Conservation (phyloP, 495 filamentous ascomycete species). For the Cenococcum geophilum region DNA sequence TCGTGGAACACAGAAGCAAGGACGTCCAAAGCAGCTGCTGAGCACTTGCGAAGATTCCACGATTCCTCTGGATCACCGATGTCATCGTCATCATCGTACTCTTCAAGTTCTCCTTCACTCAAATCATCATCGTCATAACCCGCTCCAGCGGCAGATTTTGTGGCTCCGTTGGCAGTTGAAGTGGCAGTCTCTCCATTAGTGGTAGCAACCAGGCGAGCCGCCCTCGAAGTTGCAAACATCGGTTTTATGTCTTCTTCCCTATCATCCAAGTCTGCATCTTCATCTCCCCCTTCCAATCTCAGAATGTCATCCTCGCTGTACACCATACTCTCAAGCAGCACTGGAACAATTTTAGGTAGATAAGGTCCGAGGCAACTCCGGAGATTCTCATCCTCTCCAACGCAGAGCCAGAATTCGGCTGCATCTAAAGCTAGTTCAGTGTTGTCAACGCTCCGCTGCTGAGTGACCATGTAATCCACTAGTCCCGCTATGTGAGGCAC, state of each 20-base stretch:
- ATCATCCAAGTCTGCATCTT: constrained; percentile 84
- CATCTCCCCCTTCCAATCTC: constrained; percentile 74
- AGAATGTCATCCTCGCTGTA: constrained; percentile 92
- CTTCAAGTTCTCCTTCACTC: constrained; percentile 85
- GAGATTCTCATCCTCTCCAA: constrained; percentile 78
- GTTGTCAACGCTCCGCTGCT: constrained; percentile 78
- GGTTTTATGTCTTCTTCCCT: constrained; percentile 87
- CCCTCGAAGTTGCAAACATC: constrained; percentile 76
- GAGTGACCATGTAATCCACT: constrained; percentile 85
- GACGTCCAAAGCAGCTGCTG: constrained; percentile 89
- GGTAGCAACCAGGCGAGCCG: constrained; percentile 42
- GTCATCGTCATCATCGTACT: constrained; percentile 63
- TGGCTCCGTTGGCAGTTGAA: constrained; percentile 45
- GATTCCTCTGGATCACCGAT: constrained; percentile 80
- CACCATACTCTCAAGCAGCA: constrained; percentile 90
- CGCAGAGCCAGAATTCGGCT: constrained; percentile 94
- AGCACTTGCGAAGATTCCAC: constrained; percentile 97
- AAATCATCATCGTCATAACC: constrained; percentile 50
- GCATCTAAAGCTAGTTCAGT: constrained; percentile 90
- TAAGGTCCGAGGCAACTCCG: constrained; percentile 67
- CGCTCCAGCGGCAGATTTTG: constrained; percentile 15
- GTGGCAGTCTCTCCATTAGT: constrained; percentile 47
- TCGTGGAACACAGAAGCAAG: constrained; percentile 85
- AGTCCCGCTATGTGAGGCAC: constrained; percentile 81
- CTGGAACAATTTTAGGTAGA: constrained; percentile 79